These are phyloP conservation scores for Thermochaetoides dissita DNA, from an alignment of 2,329 filamentous ascomycete species.

Conservation along the genomic window DNA sequence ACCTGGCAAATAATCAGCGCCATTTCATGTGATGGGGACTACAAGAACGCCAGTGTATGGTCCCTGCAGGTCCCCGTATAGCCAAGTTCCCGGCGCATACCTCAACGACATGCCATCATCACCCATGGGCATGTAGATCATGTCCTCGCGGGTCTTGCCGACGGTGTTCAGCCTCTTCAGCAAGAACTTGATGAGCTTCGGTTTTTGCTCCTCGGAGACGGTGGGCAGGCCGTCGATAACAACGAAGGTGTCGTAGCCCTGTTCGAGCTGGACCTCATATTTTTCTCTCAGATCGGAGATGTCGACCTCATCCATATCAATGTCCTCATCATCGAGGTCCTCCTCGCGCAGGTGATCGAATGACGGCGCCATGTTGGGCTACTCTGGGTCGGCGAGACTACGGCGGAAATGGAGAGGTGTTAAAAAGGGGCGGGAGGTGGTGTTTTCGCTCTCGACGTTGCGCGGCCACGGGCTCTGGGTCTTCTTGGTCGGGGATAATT, in stretches of 20 bases:
- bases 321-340: slow-evolving; percentile 71
- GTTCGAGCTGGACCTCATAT: slow-evolving; percentile 90
- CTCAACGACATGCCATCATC: slow-evolving; percentile 75
- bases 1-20: slow-evolving; percentile 36
- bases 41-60: slow-evolving; percentile 3
- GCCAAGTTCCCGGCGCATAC: slow-evolving; percentile 30
- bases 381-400: too few relatives aligned
- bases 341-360: slow-evolving; percentile 88
- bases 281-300: slow-evolving; percentile 88
- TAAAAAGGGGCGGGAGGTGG: too few relatives aligned
- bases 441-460: slow-evolving; percentile 6
- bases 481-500: slow-evolving; percentile 14
- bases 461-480: slow-evolving; percentile 11
- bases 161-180: slow-evolving; percentile 81
- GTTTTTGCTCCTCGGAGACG: slow-evolving; percentile 79
- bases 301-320: slow-evolving; percentile 87
- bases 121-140: slow-evolving; percentile 85
- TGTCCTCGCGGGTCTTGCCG: slow-evolving; percentile 73
- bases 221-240: slow-evolving; percentile 87
- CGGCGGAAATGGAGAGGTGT: too few relatives aligned
- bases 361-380: slow-evolving; percentile 71
- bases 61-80: background rate
- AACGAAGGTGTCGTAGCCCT: slow-evolving; percentile 91
- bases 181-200: slow-evolving; percentile 92
- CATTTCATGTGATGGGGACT: background rate